phyloP scores from a whole-genome alignment of 257 asterid species.

The Solanum appendiculatum region DNA sequence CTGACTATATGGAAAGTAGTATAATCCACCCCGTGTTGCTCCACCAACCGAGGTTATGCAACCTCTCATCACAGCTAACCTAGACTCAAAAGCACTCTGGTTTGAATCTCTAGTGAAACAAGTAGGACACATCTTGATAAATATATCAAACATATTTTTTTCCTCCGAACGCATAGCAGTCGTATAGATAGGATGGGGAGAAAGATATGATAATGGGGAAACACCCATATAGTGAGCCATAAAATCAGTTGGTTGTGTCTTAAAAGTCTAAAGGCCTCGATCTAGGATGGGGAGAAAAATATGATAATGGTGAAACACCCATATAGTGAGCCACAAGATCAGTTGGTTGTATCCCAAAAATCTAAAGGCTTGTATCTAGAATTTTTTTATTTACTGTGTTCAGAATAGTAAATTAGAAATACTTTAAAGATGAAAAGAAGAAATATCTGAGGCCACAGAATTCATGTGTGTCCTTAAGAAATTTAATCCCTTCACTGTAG shows the following conservation, averaged over 20 bases:
- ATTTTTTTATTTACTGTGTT: too few species aligned
- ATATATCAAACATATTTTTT: neutral
- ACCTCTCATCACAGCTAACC: neutral
- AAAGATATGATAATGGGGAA: neutral
- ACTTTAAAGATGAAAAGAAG: neutral
- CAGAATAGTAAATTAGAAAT: neutral
- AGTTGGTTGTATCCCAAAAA: neutral
- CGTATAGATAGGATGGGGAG: neutral
- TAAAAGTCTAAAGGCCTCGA: neutral
- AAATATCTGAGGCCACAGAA: neutral
- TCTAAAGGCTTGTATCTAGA: neutral
- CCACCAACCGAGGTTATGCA: neutral
- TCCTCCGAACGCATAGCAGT: neutral
- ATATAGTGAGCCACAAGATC: neutral
- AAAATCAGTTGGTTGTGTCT: neutral
- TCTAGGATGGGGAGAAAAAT: neutral
- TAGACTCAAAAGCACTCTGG: neutral
- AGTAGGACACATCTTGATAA: neutral
- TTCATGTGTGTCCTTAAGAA: neutral
- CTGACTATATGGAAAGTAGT: too few species aligned
- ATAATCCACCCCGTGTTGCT: neutral
- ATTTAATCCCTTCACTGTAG: neutral
- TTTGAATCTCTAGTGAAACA: neutral
- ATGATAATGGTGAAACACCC: neutral
- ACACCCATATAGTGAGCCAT: neutral